Base-by-base conservation (phyloP, 345 rosid species). In the Eucalyptus regnans region DNA sequence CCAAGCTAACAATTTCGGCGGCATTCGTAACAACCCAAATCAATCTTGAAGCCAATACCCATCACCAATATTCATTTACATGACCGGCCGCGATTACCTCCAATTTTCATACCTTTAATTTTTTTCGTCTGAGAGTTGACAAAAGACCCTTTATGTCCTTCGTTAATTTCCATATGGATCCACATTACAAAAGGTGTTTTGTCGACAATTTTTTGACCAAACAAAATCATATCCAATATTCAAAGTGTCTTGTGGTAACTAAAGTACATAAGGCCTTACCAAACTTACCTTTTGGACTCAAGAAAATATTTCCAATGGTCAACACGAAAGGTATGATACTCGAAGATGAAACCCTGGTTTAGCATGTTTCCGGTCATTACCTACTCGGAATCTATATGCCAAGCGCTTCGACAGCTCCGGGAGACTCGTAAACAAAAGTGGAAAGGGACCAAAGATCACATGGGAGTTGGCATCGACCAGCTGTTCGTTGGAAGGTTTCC, bases 51-150 rank as follows among this genome's bases (percentile, higher is more conserved):
- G 80, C 25, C 80, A 68, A 2, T 46, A 9, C 44, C 43, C 58
- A 33, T 68, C 22, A 16, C 43, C 41, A 15, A 1, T 15, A 31
- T 4, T 16, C 10, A 14, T 66, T 31, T n/a, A 66, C 41, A 31
- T 31, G 22, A 1, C 1, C 1, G 20, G 41, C 41, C 12, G 2
- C 3, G 0, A 31, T 31, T 66, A 17, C 79, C 0, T 66, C 10
- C 6, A 0, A 4, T 71, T 43, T 71, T 66, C 1, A 0, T 16
- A 17, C 44, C 12, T 33, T 71, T 37, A 18, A 17, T 37, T 33
- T 33, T 68, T 33, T 22, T 8, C 7, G 2, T 41, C 15, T 13
- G 2, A 37, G 8, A 41, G 41, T 76, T 3, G 14, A 76, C 27
- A 37, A 17, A 76, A 22, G 27, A 37, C 5, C 48, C 7, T 1